Percentiles rank a stretch among this genome's conserved stretches.
Conservation (phyloP, 306 rosid genomes). For the Trifolium dubium region DNA sequence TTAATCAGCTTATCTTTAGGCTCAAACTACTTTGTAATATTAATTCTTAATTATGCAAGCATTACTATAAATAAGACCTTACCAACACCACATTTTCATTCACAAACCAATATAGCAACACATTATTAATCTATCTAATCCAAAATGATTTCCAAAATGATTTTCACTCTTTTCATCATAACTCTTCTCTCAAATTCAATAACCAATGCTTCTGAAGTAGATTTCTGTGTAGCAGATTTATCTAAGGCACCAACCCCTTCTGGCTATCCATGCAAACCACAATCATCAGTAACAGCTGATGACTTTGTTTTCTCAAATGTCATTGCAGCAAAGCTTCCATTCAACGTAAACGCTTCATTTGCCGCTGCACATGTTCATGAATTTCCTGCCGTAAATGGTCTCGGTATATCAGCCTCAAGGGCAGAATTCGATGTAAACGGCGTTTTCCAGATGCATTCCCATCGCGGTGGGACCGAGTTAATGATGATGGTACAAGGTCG, state of each 20-base stretch:
- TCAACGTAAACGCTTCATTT: slow-evolving; percentile 45
- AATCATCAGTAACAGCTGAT: slow-evolving; percentile 40
- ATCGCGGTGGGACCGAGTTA: slow-evolving; percentile 60
- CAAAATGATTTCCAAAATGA: slow-evolving; percentile 44
- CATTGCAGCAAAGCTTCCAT: slow-evolving; percentile 51
- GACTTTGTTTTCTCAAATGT: slow-evolving; percentile 61
- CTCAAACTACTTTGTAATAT: slow-evolving; percentile 39
- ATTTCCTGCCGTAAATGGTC: slow-evolving; percentile 65
- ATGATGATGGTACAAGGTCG: slow-evolving; percentile 50
- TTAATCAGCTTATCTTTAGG: slow-evolving; percentile 28
- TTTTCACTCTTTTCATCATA: slow-evolving; percentile 44
- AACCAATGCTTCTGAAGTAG: slow-evolving; percentile 47
- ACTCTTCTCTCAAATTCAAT: slow-evolving; percentile 47
- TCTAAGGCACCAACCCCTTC: slow-evolving; percentile 48
- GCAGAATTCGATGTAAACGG: slow-evolving; percentile 54
- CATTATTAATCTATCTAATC: background rate
- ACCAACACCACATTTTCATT: background rate
- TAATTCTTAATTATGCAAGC: background rate
- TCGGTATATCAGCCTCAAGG: slow-evolving; percentile 56
- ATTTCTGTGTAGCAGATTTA: slow-evolving; percentile 69
- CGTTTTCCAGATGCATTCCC: slow-evolving; percentile 64
- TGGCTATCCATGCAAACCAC: slow-evolving; percentile 58
- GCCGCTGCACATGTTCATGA: slow-evolving; percentile 59
- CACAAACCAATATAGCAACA: background rate
- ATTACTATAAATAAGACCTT: background rate